Percentiles rank a stretch among this genome's conserved stretches.
phyloP scores from a whole-genome alignment of 23 red algal genomes.

The Cyanidium caldarium region DNA sequence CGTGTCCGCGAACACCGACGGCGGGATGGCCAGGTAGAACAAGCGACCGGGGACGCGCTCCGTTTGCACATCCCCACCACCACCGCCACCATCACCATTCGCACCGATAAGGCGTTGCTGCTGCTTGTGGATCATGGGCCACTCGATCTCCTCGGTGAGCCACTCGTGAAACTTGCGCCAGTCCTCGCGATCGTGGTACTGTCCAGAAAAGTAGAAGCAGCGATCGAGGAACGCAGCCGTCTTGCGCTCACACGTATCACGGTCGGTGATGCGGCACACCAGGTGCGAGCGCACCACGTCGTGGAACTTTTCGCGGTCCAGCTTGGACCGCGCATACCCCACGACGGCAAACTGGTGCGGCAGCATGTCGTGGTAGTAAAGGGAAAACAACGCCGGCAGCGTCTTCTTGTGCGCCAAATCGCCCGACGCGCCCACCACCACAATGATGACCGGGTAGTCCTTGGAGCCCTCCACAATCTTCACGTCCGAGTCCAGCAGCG shows the following conservation, averaged over 20 bases:
- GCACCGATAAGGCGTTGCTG: no score
- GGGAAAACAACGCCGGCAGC: conserved; percentile 56
- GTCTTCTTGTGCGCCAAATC: conserved; percentile 82
- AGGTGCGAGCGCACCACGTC: conserved; percentile 27
- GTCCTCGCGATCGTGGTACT: conserved; percentile 49
- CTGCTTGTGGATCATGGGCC: neutral
- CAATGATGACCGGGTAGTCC: conserved; percentile 41
- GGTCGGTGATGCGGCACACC: conserved; percentile 8
- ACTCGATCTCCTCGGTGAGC: conserved; percentile 28
- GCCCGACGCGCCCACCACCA: conserved; percentile 78
- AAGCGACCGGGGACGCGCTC: conserved; percentile 36
- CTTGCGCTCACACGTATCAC: conserved; percentile 6
- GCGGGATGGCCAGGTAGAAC: conserved; percentile 96
- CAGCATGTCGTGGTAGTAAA: conserved; percentile 53
- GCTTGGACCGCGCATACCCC: conserved; percentile 78
- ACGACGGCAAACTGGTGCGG: conserved; percentile 53
- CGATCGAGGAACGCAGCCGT: conserved; percentile 50
- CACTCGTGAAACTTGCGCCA: conserved; percentile 7
- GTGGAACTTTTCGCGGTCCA: conserved; percentile 40
- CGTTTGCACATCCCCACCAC: conserved; percentile 13
- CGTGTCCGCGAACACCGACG: conserved; percentile 51
- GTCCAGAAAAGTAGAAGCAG: conserved; percentile 59
- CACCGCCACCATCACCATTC: no score
- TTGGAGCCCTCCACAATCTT: conserved; percentile 20
- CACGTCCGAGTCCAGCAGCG: conserved; percentile 63